These are phyloP conservation scores for Allium sativum DNA, from an alignment of 106 monocot species.

Conservation along the genomic window DNA sequence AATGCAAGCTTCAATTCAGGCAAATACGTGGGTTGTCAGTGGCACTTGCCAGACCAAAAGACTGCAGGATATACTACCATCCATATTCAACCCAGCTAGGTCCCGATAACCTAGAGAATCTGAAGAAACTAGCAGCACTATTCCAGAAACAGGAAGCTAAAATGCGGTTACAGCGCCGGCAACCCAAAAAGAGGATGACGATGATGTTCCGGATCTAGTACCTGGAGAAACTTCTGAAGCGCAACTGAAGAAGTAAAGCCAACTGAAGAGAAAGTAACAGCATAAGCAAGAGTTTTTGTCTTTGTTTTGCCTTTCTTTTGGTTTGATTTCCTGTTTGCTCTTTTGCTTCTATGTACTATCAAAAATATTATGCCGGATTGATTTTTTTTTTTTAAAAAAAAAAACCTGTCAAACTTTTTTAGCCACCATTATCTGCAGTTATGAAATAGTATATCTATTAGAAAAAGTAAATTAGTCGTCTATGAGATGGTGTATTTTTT, in stretches of 20 bases:
- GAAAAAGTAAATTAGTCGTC: too few relatives aligned
- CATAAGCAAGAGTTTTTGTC: neutral
- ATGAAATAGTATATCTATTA: too few relatives aligned
- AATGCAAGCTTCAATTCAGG: constrained; percentile 76
- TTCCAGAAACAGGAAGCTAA: constrained; percentile 62
- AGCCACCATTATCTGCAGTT: too few relatives aligned
- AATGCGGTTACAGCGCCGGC: constrained; percentile 10
- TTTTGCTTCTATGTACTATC: too few relatives aligned
- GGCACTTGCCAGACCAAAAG: constrained; percentile 75
- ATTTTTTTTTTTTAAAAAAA: too few relatives aligned
- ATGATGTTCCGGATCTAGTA: constrained; percentile 77
- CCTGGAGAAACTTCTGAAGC: constrained; percentile 79
- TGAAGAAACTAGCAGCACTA: constrained; percentile 64
- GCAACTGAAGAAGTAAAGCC: constrained; percentile 27
- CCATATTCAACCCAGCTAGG: constrained; percentile 68
- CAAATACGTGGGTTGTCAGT: constrained; percentile 80
- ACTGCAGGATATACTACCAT: constrained; percentile 65
- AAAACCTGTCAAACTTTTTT: too few relatives aligned
- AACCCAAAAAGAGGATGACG: constrained; percentile 34
- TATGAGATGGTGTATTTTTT: too few relatives aligned
- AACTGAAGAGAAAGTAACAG: neutral
- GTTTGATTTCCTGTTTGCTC: too few relatives aligned
- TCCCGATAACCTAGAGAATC: constrained; percentile 68
- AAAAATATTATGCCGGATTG: too few relatives aligned
- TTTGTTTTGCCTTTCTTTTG: neutral